Conservation (phyloP, 306 rosid genomes). For the Fragaria vesca region DNA sequence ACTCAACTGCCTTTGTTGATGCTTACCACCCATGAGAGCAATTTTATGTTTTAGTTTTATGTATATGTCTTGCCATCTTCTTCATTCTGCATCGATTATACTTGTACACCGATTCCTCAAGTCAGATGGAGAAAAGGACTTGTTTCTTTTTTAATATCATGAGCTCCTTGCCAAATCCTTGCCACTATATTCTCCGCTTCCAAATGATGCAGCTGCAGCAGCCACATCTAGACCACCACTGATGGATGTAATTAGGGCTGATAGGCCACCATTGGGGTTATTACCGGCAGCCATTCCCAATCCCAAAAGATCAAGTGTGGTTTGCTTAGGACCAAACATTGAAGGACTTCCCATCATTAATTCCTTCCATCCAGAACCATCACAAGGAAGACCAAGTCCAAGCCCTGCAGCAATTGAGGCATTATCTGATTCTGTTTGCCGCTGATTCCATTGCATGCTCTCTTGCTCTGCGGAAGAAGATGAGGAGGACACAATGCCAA, state of each 20-base stretch:
- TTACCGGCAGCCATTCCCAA: constrained; percentile 90
- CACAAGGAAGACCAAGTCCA: constrained; percentile 72
- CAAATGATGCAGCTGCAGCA: constrained; percentile 55
- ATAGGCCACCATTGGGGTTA: constrained; percentile 50
- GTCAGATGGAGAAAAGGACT: not conserved
- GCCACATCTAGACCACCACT: constrained; percentile 66
- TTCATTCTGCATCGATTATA: constrained; percentile 33
- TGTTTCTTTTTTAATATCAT: constrained; percentile 17
- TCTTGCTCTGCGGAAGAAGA: constrained; percentile 54
- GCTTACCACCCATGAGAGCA: constrained; percentile 20
- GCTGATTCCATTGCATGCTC: constrained; percentile 63
- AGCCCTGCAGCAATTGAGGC: constrained; percentile 56
- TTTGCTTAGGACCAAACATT: constrained; percentile 78
- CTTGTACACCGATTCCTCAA: constrained; percentile 9
- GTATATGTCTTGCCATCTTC: constrained; percentile 20
- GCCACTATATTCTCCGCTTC: constrained; percentile 56
- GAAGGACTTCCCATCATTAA: constrained; percentile 76
- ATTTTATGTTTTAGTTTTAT: not conserved
- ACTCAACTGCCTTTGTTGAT: constrained; percentile 25
- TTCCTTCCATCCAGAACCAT: constrained; percentile 72
- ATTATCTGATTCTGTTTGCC: constrained; percentile 50
- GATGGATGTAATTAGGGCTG: constrained; percentile 75
- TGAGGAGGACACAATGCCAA: constrained; percentile 69
- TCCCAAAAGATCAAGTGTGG: constrained; percentile 91
- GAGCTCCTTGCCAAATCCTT: constrained; percentile 66